These are phyloP conservation scores for Paraphoma sp. DNA, from an alignment of 2,329 filamentous ascomycete species.

Conservation along the genomic window DNA sequence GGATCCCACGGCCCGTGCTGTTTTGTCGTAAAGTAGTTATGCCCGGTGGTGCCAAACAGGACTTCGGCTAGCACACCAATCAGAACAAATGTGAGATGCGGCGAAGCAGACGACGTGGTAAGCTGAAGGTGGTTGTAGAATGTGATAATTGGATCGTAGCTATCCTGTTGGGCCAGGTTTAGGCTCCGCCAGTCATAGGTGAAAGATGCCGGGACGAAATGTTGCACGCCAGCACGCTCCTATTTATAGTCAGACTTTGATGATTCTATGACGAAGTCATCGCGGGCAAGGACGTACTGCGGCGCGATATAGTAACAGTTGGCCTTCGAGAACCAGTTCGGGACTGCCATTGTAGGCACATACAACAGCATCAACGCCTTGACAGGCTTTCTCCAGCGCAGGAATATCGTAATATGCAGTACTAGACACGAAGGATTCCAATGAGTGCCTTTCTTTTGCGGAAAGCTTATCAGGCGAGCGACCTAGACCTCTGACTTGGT, in stretches of 20 bases:
- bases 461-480: slow-evolving; percentile 39
- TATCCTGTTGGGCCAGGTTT: slow-evolving; percentile 13
- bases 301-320: slow-evolving; percentile 22
- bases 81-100: neutral
- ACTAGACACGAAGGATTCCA: slow-evolving; percentile 17
- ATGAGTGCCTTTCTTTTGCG: neutral
- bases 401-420: slow-evolving; percentile 14
- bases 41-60: neutral
- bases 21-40: neutral
- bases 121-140: neutral
- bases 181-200: slow-evolving; percentile 19
- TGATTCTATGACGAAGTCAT: neutral
- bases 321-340: slow-evolving; percentile 17
- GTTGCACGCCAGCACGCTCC: slow-evolving; percentile 19
- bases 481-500: slow-evolving; percentile 45
- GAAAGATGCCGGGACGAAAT: slow-evolving; percentile 19
- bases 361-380: slow-evolving; percentile 23
- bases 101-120: neutral
- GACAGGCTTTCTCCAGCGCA: slow-evolving; percentile 16
- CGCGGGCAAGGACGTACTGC: neutral
- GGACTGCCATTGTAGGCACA: slow-evolving; percentile 15
- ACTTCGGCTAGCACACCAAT: neutral
- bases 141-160: slow-evolving; percentile 16
- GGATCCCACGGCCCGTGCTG: neutral
- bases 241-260: neutral